Evolutionary conservation across 345 rosid genomes (phyloP).

Genomic region (Populus tremula): DNA sequence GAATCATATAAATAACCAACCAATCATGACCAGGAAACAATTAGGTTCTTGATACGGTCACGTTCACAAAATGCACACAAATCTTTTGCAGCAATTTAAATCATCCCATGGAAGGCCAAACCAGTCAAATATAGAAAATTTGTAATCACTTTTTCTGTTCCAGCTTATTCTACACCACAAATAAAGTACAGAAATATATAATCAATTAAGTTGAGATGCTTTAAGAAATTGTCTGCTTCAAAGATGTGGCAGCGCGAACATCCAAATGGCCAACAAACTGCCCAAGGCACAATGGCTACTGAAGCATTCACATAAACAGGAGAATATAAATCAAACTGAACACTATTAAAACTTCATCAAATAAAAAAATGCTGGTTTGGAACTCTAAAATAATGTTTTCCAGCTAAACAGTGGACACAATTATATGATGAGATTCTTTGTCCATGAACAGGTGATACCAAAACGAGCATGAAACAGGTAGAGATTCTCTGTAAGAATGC

Average conservation of each 20-base stretch:
- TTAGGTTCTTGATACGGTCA: background rate
- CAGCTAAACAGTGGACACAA: no score
- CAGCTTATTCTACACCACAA: background rate
- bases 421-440: no score
- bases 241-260: background rate
- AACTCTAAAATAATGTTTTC: no score
- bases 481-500: no score
- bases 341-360: background rate
- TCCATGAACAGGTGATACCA: no score
- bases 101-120: background rate
- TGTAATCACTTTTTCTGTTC: background rate
- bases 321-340: background rate
- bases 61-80: background rate
- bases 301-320: background rate
- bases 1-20: background rate
- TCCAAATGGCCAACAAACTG: background rate
- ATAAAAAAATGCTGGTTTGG: background rate
- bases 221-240: background rate
- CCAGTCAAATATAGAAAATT: background rate
- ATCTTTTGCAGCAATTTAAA: background rate
- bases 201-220: background rate
- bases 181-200: background rate
- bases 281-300: background rate
- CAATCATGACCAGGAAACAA: background rate
- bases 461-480: no score